Evolutionary conservation across 352 stramenopile genomes (phyloP).

Genomic region (Vaucheria bursata): DNA sequence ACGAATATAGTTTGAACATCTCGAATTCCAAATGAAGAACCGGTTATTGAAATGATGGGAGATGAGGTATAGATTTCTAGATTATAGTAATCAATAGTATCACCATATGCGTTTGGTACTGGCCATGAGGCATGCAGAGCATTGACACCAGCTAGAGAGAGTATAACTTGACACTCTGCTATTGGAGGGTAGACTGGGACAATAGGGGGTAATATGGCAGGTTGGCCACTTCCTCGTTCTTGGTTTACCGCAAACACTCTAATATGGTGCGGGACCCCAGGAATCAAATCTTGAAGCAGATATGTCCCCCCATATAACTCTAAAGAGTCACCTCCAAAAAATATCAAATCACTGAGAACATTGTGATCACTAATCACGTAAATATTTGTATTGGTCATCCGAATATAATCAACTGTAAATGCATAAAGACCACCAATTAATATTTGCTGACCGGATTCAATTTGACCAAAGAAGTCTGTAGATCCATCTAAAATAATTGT

Average conservation of each 20-base stretch:
- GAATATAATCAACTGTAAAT: constrained; percentile 53
- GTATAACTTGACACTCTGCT: background rate
- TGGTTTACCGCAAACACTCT: constrained; percentile 82
- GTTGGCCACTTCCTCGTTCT: constrained; percentile 25
- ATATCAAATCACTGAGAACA: background rate
- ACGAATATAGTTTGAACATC: constrained; percentile 56
- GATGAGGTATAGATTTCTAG: constrained; percentile 43
- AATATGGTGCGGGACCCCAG: constrained; percentile 75
- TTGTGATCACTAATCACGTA: constrained; percentile 49
- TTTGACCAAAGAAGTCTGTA: constrained; percentile 45
- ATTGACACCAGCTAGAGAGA: background rate
- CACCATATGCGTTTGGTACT: background rate
- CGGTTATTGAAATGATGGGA: constrained; percentile 25
- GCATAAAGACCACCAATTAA: constrained; percentile 52
- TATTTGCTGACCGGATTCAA: constrained; percentile 35
- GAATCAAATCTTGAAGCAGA: constrained; percentile 64
- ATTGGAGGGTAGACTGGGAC: background rate
- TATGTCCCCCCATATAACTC: constrained; percentile 47
- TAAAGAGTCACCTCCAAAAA: background rate
- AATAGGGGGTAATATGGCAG: constrained; percentile 12
- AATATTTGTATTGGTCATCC: constrained; percentile 48
- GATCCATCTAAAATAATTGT: constrained; percentile 52
- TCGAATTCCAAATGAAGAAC: background rate
- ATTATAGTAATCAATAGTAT: constrained; percentile 30
- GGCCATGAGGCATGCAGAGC: background rate